Evolutionary conservation across 2,329 filamentous ascomycete species (phyloP), one percentile per base, ranked within the genome.

Genomic region (Pyricularia pennisetigena): DNA sequence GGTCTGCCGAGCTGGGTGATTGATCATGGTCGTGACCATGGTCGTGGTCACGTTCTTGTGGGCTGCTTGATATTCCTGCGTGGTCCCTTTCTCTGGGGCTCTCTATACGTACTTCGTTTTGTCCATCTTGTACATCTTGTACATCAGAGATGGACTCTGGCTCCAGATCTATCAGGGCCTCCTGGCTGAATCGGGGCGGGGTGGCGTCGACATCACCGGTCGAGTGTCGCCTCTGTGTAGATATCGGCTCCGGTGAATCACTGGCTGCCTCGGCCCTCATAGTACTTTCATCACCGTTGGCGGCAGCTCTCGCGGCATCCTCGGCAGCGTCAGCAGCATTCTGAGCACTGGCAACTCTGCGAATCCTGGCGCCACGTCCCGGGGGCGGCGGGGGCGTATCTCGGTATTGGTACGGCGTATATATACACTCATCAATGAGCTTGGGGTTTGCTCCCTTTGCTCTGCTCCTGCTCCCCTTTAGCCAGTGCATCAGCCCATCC

Each of bases 371-470:
- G 1, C 73, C 71, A 28, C 74, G 74, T 64, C 78, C 75, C 7
- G 72, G 75, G 49, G 76, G 73, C 74, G 80, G 73, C 74, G 80
- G 69, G 83, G 62, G 73, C 74, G 80, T 86, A 9, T 71, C 84
- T 61, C 83, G 83, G 77, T 97, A 97, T 74, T 88, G 90, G 78
- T 97, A 99, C 0, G 94, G 93, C 12, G 94, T 93, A 79, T 99
- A 99, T 73, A 99, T 93, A 78, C 95, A 99, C 78, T 99, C 95
- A 77, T 99, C 95, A 73, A 97, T 97, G 69, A 95, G 81, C 78
- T 97, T 98, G 1, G 95, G 94, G 70, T 88, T 91, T 20, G 94
- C 88, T 23, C 92, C 92, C 73, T 92, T 87, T 35, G 87, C 86
- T 78, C 91, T 92, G 64, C 87, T 86, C 69, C 92, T 86, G 20